phyloP scores from a whole-genome alignment of 805 yeast genomes.

The Kurtzmaniella cleridarum region DNA sequence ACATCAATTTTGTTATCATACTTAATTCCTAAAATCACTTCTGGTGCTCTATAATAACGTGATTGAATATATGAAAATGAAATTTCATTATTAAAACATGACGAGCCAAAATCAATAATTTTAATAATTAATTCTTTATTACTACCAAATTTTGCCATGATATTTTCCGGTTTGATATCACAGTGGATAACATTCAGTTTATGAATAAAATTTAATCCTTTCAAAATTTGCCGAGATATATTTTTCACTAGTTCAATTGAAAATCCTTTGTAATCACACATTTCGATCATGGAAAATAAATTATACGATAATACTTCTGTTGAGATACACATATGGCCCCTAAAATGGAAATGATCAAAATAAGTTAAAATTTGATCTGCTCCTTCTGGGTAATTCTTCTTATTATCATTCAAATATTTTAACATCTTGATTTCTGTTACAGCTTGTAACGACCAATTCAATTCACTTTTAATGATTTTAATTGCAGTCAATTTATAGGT shows the following conservation, averaged over 20 bases:
- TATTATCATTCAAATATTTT: conserved; percentile 34
- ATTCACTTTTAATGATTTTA: conserved; percentile 69
- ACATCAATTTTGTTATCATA: conserved; percentile 50
- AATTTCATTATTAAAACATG: conserved; percentile 42
- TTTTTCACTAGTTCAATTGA: conserved; percentile 32
- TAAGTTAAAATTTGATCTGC: conserved; percentile 43
- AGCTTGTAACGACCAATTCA: conserved; percentile 72
- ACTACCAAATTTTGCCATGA: conserved; percentile 46
- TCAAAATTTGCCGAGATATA: conserved; percentile 51
- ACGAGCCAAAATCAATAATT: conserved; percentile 78
- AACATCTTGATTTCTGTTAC: conserved; percentile 69
- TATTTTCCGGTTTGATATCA: conserved; percentile 82
- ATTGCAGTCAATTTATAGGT: conserved; percentile 55
- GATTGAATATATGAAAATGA: conserved; percentile 53
- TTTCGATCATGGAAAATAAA: conserved; percentile 53
- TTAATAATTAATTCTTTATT: conserved; percentile 47
- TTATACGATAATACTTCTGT: conserved; percentile 70
- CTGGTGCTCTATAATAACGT: conserved; percentile 76
- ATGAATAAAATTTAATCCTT: conserved; percentile 60
- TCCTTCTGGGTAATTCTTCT: conserved; percentile 14
- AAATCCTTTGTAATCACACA: conserved; percentile 46
- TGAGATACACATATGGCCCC: conserved; percentile 78
- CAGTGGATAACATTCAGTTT: conserved; percentile 62
- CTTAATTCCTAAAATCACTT: conserved; percentile 61
- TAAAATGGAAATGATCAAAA: conserved; percentile 66